phyloP scores from a whole-genome alignment of 192 early-diverging fungal species.

The Entomortierella parvispora region DNA sequence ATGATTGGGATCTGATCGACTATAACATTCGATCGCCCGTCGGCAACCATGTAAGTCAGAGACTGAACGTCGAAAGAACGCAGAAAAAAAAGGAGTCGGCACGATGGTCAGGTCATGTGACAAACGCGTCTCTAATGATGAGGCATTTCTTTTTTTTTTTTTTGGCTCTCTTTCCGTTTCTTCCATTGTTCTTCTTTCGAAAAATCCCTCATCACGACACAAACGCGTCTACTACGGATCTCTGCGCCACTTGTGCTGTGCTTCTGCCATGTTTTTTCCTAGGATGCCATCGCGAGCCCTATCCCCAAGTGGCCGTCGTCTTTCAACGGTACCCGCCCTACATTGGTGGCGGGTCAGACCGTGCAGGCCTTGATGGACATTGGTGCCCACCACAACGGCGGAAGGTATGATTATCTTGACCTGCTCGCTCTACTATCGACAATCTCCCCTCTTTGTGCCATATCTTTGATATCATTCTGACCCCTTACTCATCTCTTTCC shows the following conservation, averaged over 20 bases:
- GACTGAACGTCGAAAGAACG: no score
- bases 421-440: no score
- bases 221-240: background rate
- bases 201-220: background rate
- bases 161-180: background rate
- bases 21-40: slow-evolving; percentile 39
- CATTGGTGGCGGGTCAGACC: slow-evolving; percentile 30
- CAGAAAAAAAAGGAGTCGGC: no score
- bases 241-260: background rate
- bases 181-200: background rate
- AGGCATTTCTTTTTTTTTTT: no score
- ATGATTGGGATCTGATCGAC: slow-evolving; percentile 35
- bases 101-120: no score
- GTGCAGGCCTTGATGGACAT: slow-evolving; percentile 29
- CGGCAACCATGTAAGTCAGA: slow-evolving; percentile 34
- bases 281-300: slow-evolving; percentile 26
- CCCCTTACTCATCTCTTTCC: background rate
- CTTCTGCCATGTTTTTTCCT: background rate
- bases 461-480: background rate
- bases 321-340: slow-evolving; percentile 31
- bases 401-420: slow-evolving; percentile 20
- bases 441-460: background rate
- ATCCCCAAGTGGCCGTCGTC: slow-evolving; percentile 35
- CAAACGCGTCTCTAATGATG: no score
- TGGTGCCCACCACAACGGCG: slow-evolving; percentile 40